These are phyloP conservation scores for Ricinus communis DNA, from an alignment of 345 rosid genomes.

Conservation along the genomic window DNA sequence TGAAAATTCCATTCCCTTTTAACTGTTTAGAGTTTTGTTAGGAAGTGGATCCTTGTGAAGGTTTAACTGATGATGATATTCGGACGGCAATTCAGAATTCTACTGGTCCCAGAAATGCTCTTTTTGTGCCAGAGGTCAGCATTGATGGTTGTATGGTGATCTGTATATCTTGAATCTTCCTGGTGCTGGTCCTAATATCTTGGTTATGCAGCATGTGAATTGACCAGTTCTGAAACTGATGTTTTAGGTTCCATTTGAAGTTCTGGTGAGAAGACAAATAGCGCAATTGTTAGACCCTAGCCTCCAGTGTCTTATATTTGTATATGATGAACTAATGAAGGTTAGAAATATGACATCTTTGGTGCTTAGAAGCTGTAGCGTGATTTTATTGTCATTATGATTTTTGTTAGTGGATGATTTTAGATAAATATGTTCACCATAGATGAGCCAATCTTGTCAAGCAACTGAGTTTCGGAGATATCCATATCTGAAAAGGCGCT, in stretches of 20 bases:
- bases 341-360: conserved; percentile 27
- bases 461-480: conserved; percentile 54
- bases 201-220: conserved; percentile 6
- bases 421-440: conserved; percentile 9
- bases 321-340: conserved; percentile 65
- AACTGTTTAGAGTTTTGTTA: conserved; percentile 19
- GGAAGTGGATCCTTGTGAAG: conserved; percentile 75
- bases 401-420: background rate
- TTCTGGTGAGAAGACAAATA: conserved; percentile 62
- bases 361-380: background rate
- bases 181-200: background rate
- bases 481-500: conserved; percentile 52
- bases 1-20: conserved; percentile 7
- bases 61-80: conserved; percentile 61
- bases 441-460: conserved; percentile 60
- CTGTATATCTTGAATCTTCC: conserved; percentile 11
- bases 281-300: conserved; percentile 62
- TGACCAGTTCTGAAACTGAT: conserved; percentile 5
- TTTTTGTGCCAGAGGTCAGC: conserved; percentile 68
- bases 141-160: conserved; percentile 5
- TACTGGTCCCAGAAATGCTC: conserved; percentile 54
- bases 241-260: conserved; percentile 69
- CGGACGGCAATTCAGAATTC: conserved; percentile 65
- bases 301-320: conserved; percentile 63
- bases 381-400: background rate